Percentiles rank a stretch among this genome's conserved stretches.
These are phyloP conservation scores for Eucommia ulmoides DNA, from an alignment of 257 asterid genomes.

Conservation along the genomic window DNA sequence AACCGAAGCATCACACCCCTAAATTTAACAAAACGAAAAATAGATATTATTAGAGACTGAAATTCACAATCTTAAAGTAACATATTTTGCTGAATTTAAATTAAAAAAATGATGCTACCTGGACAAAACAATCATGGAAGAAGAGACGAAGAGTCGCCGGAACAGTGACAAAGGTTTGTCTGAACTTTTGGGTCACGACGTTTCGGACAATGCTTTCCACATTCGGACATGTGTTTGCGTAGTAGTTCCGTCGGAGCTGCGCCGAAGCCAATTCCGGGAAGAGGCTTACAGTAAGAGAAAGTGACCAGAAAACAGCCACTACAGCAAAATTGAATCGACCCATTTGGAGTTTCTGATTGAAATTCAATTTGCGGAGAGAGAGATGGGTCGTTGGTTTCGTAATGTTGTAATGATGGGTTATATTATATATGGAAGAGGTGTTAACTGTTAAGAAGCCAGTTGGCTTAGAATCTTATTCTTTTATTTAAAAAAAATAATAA, in stretches of 20 bases:
- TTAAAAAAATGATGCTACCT: constrained; percentile 16
- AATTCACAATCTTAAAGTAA: neutral
- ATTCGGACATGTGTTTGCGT: constrained; percentile 46
- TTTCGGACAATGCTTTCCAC: constrained; percentile 51
- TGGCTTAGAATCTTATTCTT: constrained; percentile 23
- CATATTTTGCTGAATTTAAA: too few species aligned
- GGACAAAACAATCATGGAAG: constrained; percentile 77
- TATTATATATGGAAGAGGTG: neutral
- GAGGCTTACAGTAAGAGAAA: constrained; percentile 16
- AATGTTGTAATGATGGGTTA: too few species aligned
- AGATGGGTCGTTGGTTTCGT: neutral
- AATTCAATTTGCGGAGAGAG: neutral
- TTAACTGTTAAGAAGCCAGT: constrained; percentile 16
- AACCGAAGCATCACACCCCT: constrained; percentile 91
- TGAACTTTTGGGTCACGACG: constrained; percentile 41
- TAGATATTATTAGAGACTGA: neutral
- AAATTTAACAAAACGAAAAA: neutral
- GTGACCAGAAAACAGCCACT: constrained; percentile 11
- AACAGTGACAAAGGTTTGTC: constrained; percentile 55
- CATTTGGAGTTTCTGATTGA: constrained; percentile 15
- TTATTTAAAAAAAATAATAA: too few species aligned
- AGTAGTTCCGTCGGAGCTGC: constrained; percentile 36
- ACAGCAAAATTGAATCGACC: constrained; percentile 13
- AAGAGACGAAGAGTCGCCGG: constrained; percentile 65
- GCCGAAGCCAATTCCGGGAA: constrained; percentile 28